These are phyloP conservation scores for Candida dendrica DNA, from an alignment of 805 yeast species.

Conservation along the genomic window DNA sequence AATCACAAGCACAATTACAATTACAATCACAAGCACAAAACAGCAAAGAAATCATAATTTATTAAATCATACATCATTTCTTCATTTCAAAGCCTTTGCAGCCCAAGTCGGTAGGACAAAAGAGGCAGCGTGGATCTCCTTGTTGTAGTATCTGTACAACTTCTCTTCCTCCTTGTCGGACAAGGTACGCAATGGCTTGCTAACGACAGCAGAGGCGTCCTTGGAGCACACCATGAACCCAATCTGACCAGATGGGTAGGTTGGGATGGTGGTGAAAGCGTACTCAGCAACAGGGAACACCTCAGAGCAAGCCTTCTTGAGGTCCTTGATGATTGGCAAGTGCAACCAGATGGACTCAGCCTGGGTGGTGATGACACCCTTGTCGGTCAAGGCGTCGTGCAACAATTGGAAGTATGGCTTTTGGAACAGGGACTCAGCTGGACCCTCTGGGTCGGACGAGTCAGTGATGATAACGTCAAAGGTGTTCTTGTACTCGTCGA, in stretches of 20 bases:
- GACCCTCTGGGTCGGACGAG: slow-evolving; percentile 98
- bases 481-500: slow-evolving; percentile 73
- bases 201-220: slow-evolving; percentile 56
- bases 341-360: slow-evolving; percentile 95
- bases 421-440: slow-evolving; percentile 91
- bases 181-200: slow-evolving; percentile 61
- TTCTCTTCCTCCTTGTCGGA: slow-evolving; percentile 53
- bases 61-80: not conserved
- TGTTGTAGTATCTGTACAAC: slow-evolving; percentile 76
- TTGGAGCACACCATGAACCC: slow-evolving; percentile 97
- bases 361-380: slow-evolving; percentile 90
- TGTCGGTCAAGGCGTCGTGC: slow-evolving; percentile 79
- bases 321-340: slow-evolving; percentile 71
- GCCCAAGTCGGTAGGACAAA: slow-evolving; percentile 94
- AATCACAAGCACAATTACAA: too few species aligned
- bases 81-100: slow-evolving; percentile 35
- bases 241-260: slow-evolving; percentile 94
- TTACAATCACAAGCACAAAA: too few species aligned
- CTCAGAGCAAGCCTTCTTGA: slow-evolving; percentile 72
- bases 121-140: slow-evolving; percentile 78
- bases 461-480: slow-evolving; percentile 96
- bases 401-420: slow-evolving; percentile 83
- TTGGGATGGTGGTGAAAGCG: slow-evolving; percentile 89
- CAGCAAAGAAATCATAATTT: too few species aligned
- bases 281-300: slow-evolving; percentile 91